phyloP scores from a whole-genome alignment of 495 filamentous ascomycete species.

The Xylaria curta region DNA sequence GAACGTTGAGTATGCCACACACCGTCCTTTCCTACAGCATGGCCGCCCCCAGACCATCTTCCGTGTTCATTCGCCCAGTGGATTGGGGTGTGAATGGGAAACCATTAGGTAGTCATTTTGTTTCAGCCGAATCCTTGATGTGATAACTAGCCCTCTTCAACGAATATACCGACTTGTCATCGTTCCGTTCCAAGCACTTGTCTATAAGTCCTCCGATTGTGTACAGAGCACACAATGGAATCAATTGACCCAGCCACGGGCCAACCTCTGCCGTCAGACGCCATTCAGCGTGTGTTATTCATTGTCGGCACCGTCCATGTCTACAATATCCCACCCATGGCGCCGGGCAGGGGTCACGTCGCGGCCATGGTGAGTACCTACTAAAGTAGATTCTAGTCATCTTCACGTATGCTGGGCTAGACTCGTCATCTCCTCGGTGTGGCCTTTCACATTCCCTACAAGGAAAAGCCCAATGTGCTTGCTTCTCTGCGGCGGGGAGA shows the following conservation, averaged over 20 bases:
- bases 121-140: background rate
- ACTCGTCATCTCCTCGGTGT: background rate
- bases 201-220: background rate
- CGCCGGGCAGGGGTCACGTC: slow-evolving; percentile 73
- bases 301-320: slow-evolving; percentile 72
- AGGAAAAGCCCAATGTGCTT: background rate
- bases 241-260: slow-evolving; percentile 65
- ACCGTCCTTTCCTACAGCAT: slow-evolving; percentile 1
- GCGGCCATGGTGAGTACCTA: slow-evolving; percentile 53
- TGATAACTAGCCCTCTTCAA: slow-evolving; percentile 9
- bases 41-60: background rate
- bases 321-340: slow-evolving; percentile 78
- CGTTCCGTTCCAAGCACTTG: background rate
- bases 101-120: background rate
- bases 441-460: background rate
- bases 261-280: slow-evolving; percentile 63
- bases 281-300: slow-evolving; percentile 82
- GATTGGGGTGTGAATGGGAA: slow-evolving; percentile 15
- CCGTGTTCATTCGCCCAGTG: background rate
- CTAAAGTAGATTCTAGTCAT: slow-evolving; percentile 6
- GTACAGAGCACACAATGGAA: slow-evolving; percentile 41
- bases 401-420: background rate
- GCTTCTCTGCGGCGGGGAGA: background rate
- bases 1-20: slow-evolving; percentile 20
- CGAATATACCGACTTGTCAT: slow-evolving; percentile 5